Evolutionary conservation across 176 grass and related monocot species (phyloP).

Genomic region (maize (Zea mays)): Zm-B73-REFERENCE-NAM-5.0 NC_050099.1:28006501-28007000

Average conservation of each 20-base stretch:
- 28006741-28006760: not conserved
- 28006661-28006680: slow-evolving; percentile 91
- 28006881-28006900: slow-evolving; percentile 39
- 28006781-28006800: slow-evolving; percentile 57
- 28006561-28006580: slow-evolving; percentile 86
- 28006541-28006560: slow-evolving; percentile 55
- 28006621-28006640: slow-evolving; percentile 99
- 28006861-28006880: slow-evolving; percentile 93
- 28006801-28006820: slow-evolving; percentile 78
- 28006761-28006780: not conserved
- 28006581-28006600: slow-evolving; percentile 83
- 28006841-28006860: slow-evolving; percentile 96
- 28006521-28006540: not conserved
- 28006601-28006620: slow-evolving; percentile 82
- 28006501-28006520: no score
- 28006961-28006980: slow-evolving; percentile 65
- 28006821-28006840: slow-evolving; percentile 89
- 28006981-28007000: slow-evolving; percentile 89
- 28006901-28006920: not conserved
- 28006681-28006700: slow-evolving; percentile 45
- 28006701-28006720: slow-evolving; percentile 4
- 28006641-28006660: slow-evolving; percentile 91
- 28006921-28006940: not conserved
- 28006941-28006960: not conserved
- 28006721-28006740: not conserved